phyloP scores from a whole-genome alignment of 148 eudicot species.

The Persicaria tinctoria region DNA sequence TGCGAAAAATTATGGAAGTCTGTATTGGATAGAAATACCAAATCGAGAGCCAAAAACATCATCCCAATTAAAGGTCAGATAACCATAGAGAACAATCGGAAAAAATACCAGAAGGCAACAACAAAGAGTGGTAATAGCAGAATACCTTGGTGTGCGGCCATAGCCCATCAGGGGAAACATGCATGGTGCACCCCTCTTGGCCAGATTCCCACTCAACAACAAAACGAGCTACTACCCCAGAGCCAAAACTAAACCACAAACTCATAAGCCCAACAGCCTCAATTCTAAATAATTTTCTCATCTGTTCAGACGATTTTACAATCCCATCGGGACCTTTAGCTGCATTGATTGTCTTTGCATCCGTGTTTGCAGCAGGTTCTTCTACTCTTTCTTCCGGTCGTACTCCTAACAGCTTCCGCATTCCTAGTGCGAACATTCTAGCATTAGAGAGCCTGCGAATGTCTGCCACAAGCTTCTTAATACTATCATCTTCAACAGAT shows the following conservation, averaged over 20 bases:
- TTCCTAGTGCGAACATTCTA: slow-evolving; percentile 88
- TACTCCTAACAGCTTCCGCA: slow-evolving; percentile 78
- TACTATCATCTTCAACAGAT: slow-evolving; percentile 83
- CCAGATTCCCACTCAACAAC: slow-evolving; percentile 98
- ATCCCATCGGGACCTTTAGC: slow-evolving; percentile 45
- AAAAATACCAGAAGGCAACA: not conserved
- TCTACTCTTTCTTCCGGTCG: slow-evolving; percentile 62
- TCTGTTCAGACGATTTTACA: slow-evolving; percentile 72
- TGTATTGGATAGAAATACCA: not conserved
- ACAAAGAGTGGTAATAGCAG: slow-evolving; percentile 8
- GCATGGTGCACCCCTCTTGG: slow-evolving; percentile 97
- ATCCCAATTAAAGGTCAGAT: not conserved
- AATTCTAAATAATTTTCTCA: slow-evolving; percentile 82
- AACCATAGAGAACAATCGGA: slow-evolving; percentile 4
- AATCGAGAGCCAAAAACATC: not conserved
- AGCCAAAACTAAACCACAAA: slow-evolving; percentile 96
- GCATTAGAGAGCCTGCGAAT: slow-evolving; percentile 84
- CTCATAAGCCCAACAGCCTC: slow-evolving; percentile 97
- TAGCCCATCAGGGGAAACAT: slow-evolving; percentile 95
- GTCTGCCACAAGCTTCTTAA: slow-evolving; percentile 88
- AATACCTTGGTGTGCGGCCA: slow-evolving; percentile 97
- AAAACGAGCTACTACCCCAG: slow-evolving; percentile 83
- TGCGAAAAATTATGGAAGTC: not conserved
- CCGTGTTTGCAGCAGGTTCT: slow-evolving; percentile 38
- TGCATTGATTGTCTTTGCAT: slow-evolving; percentile 38